Base-by-base conservation (phyloP, 331 rosid species). In the Acacia pycnantha region DNA sequence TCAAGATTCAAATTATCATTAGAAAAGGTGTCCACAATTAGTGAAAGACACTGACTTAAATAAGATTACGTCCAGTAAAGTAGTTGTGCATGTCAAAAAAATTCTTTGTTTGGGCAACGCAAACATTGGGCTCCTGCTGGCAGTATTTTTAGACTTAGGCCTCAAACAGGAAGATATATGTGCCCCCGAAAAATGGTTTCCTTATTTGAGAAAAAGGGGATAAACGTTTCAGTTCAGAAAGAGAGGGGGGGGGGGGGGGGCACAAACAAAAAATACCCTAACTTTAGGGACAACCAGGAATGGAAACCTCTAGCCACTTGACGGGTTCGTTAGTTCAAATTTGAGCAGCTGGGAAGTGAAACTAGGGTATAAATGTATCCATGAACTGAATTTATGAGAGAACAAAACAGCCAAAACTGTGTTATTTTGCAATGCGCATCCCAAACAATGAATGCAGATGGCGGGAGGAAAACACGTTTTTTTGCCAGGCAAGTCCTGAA, bases 401-500 rank as follows among this genome's bases (percentile, higher is more conserved):
- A 62, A 62, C 69, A 62, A 58, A 75, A 58, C 75, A 58, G 37
- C 78, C 81, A 79, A 79, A 59, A 70, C 77, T n/a, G 70, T 71
- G 27, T 77, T 43, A 58, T 80, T 70, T 84, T 77, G 73, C 75
- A n/a, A 80, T 21, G 44, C 53, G 58, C 41, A 79, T 76, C 41
- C 75, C 26, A 70, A 82, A 81, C 77, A 87, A 75, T 70, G 78
- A n/a, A 37, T 47, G 35, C 35, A 66, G 77, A 29, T 18, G 78
- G 75, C 41, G 22, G 22, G 22, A 14, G 22, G 27, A 81, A 78
- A n/a, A 50, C 53, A 47, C 73, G 50, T 9, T 37, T 64, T 71
- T 86, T 53, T 16, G 56, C 51, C 76, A 44, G 80, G 65, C 5
- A 74, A 79, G 67, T 72, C 83, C 77, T 76, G 72, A 82, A 70